These are phyloP conservation scores for Colletotrichum sansevieriae DNA, from an alignment of 2,329 filamentous ascomycete species.

Conservation along the genomic window DNA sequence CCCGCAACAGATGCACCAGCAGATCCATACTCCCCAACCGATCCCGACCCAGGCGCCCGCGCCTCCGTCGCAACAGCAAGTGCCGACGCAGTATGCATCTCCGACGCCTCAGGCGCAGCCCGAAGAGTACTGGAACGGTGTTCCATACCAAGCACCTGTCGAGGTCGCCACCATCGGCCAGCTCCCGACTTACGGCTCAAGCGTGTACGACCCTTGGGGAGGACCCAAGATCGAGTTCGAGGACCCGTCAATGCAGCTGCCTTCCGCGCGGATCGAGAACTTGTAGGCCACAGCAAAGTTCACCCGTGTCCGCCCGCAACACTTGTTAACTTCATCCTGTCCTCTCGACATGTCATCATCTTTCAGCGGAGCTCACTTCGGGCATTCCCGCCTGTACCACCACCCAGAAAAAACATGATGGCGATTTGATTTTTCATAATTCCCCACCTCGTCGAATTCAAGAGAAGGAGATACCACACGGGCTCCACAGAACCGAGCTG, in stretches of 20 bases:
- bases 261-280: conserved; percentile 68
- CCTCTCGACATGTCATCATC: conserved; percentile 15
- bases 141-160: conserved; percentile 68
- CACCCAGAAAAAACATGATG: conserved; percentile 18
- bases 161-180: conserved; percentile 68
- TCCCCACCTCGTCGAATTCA: conserved; percentile 30
- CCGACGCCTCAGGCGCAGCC: conserved; percentile 57
- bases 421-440: conserved; percentile 41
- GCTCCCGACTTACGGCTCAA: conserved; percentile 62
- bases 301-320: background rate
- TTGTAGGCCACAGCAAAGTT: conserved; percentile 53
- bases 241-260: conserved; percentile 70
- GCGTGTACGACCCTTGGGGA: conserved; percentile 66
- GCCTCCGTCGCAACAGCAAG: conserved; percentile 46
- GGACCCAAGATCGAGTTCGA: conserved; percentile 68
- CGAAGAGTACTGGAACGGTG: conserved; percentile 65
- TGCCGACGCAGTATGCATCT: conserved; percentile 45
- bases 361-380: conserved; percentile 1
- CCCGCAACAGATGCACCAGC: conserved; percentile 52
- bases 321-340: background rate
- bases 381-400: conserved; percentile 34
- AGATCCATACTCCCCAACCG: conserved; percentile 52
- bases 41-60: conserved; percentile 46
- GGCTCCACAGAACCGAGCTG: conserved; percentile 48
- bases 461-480: conserved; percentile 49